Conservation (phyloP, 345 rosid genomes). For the Alliaria petiolata region DNA sequence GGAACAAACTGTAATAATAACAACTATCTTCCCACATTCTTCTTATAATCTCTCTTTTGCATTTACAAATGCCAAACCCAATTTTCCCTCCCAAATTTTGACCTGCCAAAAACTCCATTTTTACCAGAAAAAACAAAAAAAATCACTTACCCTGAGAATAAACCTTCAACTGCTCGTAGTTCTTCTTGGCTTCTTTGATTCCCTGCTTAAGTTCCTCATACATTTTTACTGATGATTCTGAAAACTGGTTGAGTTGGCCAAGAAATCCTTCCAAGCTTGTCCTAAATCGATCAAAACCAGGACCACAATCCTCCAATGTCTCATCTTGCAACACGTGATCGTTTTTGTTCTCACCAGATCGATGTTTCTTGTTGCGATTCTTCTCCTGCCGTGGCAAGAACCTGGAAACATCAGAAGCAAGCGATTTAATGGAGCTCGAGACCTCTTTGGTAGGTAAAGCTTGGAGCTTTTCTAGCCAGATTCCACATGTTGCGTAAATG, state of each 20-base stretch:
- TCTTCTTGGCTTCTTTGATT: slow-evolving; percentile 47
- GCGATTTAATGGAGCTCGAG: slow-evolving; percentile 51
- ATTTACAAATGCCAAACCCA: slow-evolving; percentile 31
- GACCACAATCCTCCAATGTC: slow-evolving; percentile 45
- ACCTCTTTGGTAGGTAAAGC: slow-evolving; percentile 55
- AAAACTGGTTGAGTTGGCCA: slow-evolving; percentile 46
- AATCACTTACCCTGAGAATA: slow-evolving; percentile 14
- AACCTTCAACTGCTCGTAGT: slow-evolving; percentile 31
- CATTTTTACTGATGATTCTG: slow-evolving; percentile 52
- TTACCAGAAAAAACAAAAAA: neutral
- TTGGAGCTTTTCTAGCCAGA: slow-evolving; percentile 64
- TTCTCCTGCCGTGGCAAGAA: slow-evolving; percentile 77
- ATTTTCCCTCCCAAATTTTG: slow-evolving; percentile 11
- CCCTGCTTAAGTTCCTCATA: slow-evolving; percentile 44
- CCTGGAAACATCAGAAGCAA: slow-evolving; percentile 56
- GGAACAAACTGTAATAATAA: neutral
- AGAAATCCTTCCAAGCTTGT: slow-evolving; percentile 55
- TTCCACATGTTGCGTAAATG: slow-evolving; percentile 61
- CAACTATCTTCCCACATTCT: neutral
- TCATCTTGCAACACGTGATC: slow-evolving; percentile 52
- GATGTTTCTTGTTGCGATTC: slow-evolving; percentile 51
- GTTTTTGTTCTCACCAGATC: slow-evolving; percentile 30
- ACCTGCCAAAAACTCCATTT: neutral
- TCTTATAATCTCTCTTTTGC: slow-evolving; percentile 22
- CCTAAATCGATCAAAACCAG: slow-evolving; percentile 53